Conservation (phyloP, 2,329 filamentous ascomycete species). For the Xylariaceae sp. region DNA sequence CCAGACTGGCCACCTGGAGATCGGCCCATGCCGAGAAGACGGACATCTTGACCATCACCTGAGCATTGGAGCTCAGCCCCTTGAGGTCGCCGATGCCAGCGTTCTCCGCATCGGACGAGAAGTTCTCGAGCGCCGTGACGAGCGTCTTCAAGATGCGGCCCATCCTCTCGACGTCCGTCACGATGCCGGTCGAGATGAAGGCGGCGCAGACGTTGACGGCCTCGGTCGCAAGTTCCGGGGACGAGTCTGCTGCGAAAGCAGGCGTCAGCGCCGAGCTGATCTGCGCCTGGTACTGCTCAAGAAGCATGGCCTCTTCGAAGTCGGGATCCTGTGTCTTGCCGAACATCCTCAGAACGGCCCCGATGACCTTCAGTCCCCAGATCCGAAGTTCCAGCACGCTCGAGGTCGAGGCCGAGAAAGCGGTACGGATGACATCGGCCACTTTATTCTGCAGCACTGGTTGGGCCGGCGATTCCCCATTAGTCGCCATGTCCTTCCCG, state of each 20-base stretch:
- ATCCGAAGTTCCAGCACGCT: constrained; percentile 85
- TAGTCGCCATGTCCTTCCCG: constrained; percentile 69
- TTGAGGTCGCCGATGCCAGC: constrained; percentile 89
- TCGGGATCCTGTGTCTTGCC: constrained; percentile 93
- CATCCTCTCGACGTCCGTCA: constrained; percentile 98
- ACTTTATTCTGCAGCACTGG: constrained; percentile 74
- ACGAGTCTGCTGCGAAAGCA: constrained; percentile 92
- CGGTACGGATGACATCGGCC: constrained; percentile 91
- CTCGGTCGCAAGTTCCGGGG: constrained; percentile 89
- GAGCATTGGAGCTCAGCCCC: constrained; percentile 88
- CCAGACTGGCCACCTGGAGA: constrained; percentile 87
- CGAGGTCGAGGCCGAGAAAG: constrained; percentile 94
- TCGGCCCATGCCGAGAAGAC: constrained; percentile 97
- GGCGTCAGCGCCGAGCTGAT: constrained; percentile 95
- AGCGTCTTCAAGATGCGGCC: constrained; percentile 92
- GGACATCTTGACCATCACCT: constrained; percentile 97
- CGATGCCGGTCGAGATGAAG: constrained; percentile 94
- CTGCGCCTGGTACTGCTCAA: constrained; percentile 98
- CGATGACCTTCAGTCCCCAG: constrained; percentile 88
- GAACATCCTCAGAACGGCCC: constrained; percentile 91
- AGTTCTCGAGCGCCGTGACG: constrained; percentile 85
- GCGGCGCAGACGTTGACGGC: constrained; percentile 97
- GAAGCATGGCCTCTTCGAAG: constrained; percentile 90
- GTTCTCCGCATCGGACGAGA: constrained; percentile 73
- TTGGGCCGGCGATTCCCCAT: constrained; percentile 74